Conservation (phyloP, 2,329 filamentous ascomycete genomes). For the Samsoniella hepiali region DNA sequence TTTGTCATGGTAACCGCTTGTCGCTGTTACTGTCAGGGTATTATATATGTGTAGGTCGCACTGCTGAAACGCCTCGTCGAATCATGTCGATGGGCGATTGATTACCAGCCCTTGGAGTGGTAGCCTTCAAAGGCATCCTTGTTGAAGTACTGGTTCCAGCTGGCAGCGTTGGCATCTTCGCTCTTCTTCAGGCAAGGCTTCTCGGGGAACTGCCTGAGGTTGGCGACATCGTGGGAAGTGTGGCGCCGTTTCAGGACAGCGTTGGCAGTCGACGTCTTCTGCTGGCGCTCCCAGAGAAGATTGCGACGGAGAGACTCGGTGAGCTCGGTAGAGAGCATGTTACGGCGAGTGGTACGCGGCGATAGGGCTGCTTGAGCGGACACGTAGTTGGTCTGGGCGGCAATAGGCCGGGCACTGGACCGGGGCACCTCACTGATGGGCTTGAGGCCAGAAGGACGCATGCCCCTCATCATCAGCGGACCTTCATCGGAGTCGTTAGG, state of each 20-base stretch:
- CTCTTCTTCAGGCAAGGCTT: constrained; percentile 57
- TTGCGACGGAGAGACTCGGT: constrained; percentile 90
- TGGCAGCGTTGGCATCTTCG: constrained; percentile 64
- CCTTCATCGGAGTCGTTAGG: constrained; percentile 61
- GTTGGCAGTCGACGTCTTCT: constrained; percentile 85
- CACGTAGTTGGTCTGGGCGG: constrained; percentile 63
- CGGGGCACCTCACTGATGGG: constrained; percentile 62
- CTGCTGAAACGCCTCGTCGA: neutral
- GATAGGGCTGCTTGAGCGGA: constrained; percentile 74
- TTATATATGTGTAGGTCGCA: neutral
- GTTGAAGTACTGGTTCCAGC: constrained; percentile 84
- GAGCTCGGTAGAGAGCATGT: constrained; percentile 93
- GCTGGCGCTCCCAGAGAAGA: constrained; percentile 90
- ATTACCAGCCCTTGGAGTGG: constrained; percentile 41
- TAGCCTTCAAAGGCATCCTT: constrained; percentile 61
- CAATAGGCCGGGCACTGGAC: constrained; percentile 72
- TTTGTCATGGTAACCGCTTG: neutral
- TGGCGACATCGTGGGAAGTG: constrained; percentile 86
- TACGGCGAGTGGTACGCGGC: constrained; percentile 83
- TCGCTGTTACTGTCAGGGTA: neutral
- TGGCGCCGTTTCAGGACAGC: constrained; percentile 86
- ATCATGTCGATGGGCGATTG: neutral
- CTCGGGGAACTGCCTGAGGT: constrained; percentile 78
- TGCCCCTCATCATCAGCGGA: constrained; percentile 62
- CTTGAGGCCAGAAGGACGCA: constrained; percentile 46